Conservation (phyloP, 768 basidiomycete species). For the Panellus pusillus region DNA sequence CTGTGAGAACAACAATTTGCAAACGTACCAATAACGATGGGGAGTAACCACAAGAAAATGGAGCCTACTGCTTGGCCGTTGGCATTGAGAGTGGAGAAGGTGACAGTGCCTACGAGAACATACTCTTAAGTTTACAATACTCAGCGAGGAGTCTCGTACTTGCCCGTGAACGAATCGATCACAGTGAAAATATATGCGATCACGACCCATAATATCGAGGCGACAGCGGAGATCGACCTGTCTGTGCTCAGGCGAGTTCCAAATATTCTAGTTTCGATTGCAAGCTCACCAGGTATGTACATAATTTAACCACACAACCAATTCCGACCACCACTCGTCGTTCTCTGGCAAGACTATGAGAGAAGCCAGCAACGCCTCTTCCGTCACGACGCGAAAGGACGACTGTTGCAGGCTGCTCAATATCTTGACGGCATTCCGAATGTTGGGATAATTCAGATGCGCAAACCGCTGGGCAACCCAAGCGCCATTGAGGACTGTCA, state of each 20-base stretch:
- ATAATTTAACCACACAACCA: constrained; percentile 33
- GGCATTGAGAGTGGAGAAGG: constrained; percentile 25
- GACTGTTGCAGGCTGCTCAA: constrained; percentile 37
- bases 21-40: constrained; percentile 13
- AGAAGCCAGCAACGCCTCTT: constrained; percentile 32
- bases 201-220: constrained; percentile 18
- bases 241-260: neutral
- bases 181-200: constrained; percentile 21
- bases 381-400: constrained; percentile 31
- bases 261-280: too few species aligned
- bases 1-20: constrained; percentile 25
- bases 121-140: neutral
- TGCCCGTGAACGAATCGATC: constrained; percentile 18
- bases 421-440: constrained; percentile 23
- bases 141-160: neutral
- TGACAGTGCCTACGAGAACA: constrained; percentile 13
- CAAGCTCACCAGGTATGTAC: constrained; percentile 35
- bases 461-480: constrained; percentile 31
- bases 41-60: constrained; percentile 16
- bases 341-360: constrained; percentile 37
- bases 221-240: constrained; percentile 21
- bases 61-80: constrained; percentile 43
- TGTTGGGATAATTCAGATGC: constrained; percentile 25
- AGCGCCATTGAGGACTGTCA: constrained; percentile 36
- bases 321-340: constrained; percentile 37